A percentile compares a stretch with the other conserved stretches of the same genome.
These are phyloP conservation scores for Rhizopogon vulgaris DNA, from an alignment of 768 basidiomycete species.

Conservation along the genomic window DNA sequence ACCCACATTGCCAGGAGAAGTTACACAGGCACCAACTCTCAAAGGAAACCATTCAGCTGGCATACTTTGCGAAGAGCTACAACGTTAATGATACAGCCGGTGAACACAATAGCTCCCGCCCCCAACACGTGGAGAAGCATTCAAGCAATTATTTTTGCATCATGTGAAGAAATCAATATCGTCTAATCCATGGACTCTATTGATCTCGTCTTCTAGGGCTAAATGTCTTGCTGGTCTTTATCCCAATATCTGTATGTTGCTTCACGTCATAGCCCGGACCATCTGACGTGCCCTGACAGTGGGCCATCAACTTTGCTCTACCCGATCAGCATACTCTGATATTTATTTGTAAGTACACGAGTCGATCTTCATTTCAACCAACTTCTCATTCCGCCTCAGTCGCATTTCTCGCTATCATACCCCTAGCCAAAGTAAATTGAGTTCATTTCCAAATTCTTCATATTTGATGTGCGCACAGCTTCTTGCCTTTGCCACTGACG, in stretches of 20 bases:
- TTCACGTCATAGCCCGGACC: constrained; percentile 44
- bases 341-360: constrained; percentile 51
- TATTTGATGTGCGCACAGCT: constrained; percentile 30
- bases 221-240: constrained; percentile 41
- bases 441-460: too few relatives aligned
- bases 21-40: too few relatives aligned
- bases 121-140: background rate
- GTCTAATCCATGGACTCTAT: background rate
- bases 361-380: too few relatives aligned
- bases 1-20: too few relatives aligned
- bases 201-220: constrained; percentile 37
- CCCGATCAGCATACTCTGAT: constrained; percentile 46
- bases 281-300: constrained; percentile 31
- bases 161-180: background rate
- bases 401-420: constrained; percentile 70
- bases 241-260: constrained; percentile 40
- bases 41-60: too few relatives aligned
- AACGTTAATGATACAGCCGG: constrained; percentile 13
- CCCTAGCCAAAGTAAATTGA: constrained; percentile 55
- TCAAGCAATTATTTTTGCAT: background rate
- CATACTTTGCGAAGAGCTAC: constrained; percentile 7
- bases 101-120: background rate
- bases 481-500: constrained; percentile 73
- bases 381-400: constrained; percentile 27
- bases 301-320: constrained; percentile 58